Evolutionary conservation across 345 rosid species (phyloP), one percentile per base, ranked within the genome.

Genomic region (Brassica rapa): DNA sequence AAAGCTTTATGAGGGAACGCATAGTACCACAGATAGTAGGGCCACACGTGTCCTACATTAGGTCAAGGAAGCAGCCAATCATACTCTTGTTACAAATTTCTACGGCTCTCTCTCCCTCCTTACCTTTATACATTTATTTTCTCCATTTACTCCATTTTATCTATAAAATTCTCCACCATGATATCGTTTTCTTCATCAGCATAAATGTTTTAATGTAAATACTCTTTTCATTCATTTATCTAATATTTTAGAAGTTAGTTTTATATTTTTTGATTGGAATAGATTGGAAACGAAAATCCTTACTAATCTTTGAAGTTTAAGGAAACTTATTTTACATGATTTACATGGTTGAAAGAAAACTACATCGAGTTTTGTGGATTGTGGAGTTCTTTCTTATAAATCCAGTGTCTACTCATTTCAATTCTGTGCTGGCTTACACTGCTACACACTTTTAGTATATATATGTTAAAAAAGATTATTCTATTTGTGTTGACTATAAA

Each of bases 41-140:
- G 66, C 51, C 77, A 77, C 83, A 72, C 77, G 74, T 81, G 81
- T 72, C 71, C 8, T 37, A 37, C 46, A 56, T 30, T 55, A 53
- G 77, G 83, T 81, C 81, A 81, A 76, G 70, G 67, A 76, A 76
- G 83, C 83, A 81, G 80, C 83, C 80, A 80, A 80, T 80, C 72
- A 66, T 57, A 8, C 19, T 62, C 70, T 75, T 80, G 71, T 70
- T 56, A 56, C 72, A 74, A 64, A 70, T 63, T 80, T 70, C 72
- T 75, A 80, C 83, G 80, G 9, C 82, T 74, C 83, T 69, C 59
- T 23, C 75, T 60, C 66, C 27, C 71, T 25, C 30, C 74, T 62
- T 11, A 8, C 79, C 72, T 80, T 74, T 74, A 27, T 69, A 55
- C 65, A 73, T 79, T 79, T 73, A 79, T 67, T 74, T 67, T 73